phyloP scores from a whole-genome alignment of 495 filamentous ascomycete genomes.

The Extremus antarcticus region DNA sequence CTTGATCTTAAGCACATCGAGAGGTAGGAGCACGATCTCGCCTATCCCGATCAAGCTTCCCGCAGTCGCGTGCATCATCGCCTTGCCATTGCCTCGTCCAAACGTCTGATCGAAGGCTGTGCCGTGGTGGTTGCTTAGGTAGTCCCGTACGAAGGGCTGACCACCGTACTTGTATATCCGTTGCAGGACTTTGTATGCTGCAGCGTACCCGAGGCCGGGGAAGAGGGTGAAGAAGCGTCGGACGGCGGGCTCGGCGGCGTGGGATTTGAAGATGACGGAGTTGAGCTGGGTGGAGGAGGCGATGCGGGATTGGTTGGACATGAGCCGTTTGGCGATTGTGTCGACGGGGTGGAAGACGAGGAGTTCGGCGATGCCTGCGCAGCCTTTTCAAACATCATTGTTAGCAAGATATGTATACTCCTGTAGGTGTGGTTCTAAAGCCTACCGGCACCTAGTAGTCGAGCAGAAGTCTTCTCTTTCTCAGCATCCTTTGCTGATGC shows the following conservation, averaged over 20 bases:
- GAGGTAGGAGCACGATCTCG: conserved; percentile 86
- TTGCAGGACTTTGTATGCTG: conserved; percentile 96
- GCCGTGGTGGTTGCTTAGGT: conserved; percentile 70
- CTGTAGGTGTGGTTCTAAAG: not conserved
- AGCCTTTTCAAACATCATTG: conserved; percentile 51
- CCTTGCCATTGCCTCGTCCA: conserved; percentile 93
- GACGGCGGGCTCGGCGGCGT: conserved; percentile 59
- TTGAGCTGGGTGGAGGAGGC: conserved; percentile 55
- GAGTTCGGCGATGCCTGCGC: conserved; percentile 90
- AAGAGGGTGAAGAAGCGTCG: conserved; percentile 83
- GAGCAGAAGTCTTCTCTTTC: conserved; percentile 80
- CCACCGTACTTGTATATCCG: conserved; percentile 98
- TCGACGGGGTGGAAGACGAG: conserved; percentile 98
- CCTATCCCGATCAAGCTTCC: conserved; percentile 94
- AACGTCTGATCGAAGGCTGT: conserved; percentile 76
- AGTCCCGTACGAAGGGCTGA: conserved; percentile 91
- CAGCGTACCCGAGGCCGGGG: conserved; percentile 91
- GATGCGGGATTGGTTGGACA: conserved; percentile 90
- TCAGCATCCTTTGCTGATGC: conserved; percentile 50
- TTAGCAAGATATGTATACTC: not conserved
- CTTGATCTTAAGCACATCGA: conserved; percentile 99
- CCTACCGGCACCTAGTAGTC: conserved; percentile 84
- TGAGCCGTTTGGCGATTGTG: conserved; percentile 95
- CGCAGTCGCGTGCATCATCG: conserved; percentile 92
- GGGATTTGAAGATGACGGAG: conserved; percentile 86